Evolutionary conservation across 345 rosid genomes (phyloP), one percentile per base, ranked within the genome.

Genomic region (Euphorbia lathyris): DNA sequence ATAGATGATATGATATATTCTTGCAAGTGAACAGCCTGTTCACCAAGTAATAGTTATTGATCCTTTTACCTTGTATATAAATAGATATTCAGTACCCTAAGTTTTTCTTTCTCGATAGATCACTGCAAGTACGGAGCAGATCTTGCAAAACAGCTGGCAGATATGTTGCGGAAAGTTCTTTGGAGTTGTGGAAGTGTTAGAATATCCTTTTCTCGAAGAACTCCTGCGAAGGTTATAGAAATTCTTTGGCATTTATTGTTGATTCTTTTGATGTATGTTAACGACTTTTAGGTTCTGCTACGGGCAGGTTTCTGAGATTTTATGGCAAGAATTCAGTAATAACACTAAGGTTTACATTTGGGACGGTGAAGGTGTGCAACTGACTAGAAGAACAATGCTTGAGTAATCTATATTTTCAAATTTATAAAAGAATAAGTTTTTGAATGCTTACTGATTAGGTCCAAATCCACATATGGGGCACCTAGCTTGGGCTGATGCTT

Each of bases 401-500:
- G 1, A 14, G 8, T 42, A 34, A 34, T 2, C 4, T 34, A 13
- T 47, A 13, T 9, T 20, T 29, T 23, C 25, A 0, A n/a, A 62
- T 12, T 7, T 3, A 43, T 19, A 50, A 36, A 56, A 57, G 23
- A 57, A 47, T 57, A 20, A 64, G 19, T 30, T 23, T 43, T 27
- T 36, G 12, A 19, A 25, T 63, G 47, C 38, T 40, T 13, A 63
- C 38, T 67, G 45, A 27, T 45, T 72, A 77, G 80, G 76, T 63
- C 55, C 65, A 63, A 77, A 77, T 72, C 80, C 80, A 25, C 80
- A 77, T 45, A 59, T 77, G 73, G 80, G 80, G 25, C 76, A 77
- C 57, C 80, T 77, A 30, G 80, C 80, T 27, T 77, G 72, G 72
- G 80, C 76, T 34, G 80, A 77, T 72, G 80, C 76, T 26, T 77